phyloP scores from a whole-genome alignment of 1,284 basidiomycete genomes.

The Vanrija sp. region DNA sequence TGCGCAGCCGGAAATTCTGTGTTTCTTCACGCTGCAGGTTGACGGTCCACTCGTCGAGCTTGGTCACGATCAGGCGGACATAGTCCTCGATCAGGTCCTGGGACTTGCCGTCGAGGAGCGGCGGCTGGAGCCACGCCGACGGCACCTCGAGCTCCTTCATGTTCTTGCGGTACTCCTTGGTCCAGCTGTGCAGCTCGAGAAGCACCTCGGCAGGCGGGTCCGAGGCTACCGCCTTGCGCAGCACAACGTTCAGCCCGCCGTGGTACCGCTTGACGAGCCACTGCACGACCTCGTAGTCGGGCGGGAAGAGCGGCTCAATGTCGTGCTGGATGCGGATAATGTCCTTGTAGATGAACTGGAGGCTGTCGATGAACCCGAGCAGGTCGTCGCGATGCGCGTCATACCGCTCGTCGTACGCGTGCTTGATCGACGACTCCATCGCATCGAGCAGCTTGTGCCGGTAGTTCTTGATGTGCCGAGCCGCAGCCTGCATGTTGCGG shows the following conservation, averaged over 20 bases:
- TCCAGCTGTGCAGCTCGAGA: conserved; percentile 82
- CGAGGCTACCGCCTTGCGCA: conserved; percentile 67
- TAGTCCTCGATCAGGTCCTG: conserved; percentile 94
- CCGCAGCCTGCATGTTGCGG: conserved; percentile 86
- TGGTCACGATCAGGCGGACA: conserved; percentile 83
- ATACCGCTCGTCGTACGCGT: conserved; percentile 68
- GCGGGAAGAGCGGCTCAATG: conserved; percentile 86
- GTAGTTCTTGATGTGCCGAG: conserved; percentile 93
- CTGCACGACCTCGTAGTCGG: conserved; percentile 80
- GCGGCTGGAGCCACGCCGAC: conserved; percentile 75
- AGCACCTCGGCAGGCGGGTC: conserved; percentile 83
- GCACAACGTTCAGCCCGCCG: conserved; percentile 72
- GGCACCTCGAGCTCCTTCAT: conserved; percentile 91
- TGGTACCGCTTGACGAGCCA: conserved; percentile 88
- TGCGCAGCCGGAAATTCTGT: conserved; percentile 74
- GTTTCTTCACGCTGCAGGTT: conserved; percentile 92
- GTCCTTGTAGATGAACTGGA: conserved; percentile 91
- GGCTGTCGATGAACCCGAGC: conserved; percentile 67
- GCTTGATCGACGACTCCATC: conserved; percentile 72
- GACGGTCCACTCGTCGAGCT: conserved; percentile 94
- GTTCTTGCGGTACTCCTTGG: conserved; percentile 89
- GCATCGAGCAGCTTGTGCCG: conserved; percentile 81
- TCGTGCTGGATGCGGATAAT: conserved; percentile 83
- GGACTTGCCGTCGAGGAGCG: conserved; percentile 88
- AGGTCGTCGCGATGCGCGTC: conserved; percentile 62